These are phyloP conservation scores for Vicia villosa DNA, from an alignment of 306 rosid species.

Conservation along the genomic window DNA sequence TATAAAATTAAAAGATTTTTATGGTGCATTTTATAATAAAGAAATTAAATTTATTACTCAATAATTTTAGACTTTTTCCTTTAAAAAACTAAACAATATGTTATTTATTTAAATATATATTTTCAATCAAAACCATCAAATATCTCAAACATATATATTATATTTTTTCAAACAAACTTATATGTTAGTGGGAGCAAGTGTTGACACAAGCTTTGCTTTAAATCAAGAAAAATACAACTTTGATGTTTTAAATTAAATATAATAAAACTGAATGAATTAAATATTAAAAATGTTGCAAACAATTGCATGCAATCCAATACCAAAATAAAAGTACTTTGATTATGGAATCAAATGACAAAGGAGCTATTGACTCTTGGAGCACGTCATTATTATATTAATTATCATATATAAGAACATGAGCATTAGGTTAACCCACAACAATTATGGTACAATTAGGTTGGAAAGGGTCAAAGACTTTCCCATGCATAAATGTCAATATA, in stretches of 20 bases:
- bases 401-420: conserved; percentile 15
- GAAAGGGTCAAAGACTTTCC: conserved; percentile 35
- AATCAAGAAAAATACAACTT: not conserved
- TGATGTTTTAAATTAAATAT: not conserved
- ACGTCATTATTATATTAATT: not conserved
- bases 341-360: conserved; percentile 8
- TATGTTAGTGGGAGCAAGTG: too few relatives aligned
- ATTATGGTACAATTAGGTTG: conserved; percentile 36
- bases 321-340: not conserved
- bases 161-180: too few relatives aligned
- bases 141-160: too few relatives aligned
- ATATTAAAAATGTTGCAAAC: not conserved
- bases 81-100: too few relatives aligned
- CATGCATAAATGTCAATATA: conserved; percentile 23
- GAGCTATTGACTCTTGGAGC: conserved; percentile 18
- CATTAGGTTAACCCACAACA: conserved; percentile 38
- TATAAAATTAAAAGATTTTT: too few relatives aligned
- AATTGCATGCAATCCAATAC: conserved; percentile 24
- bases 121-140: too few relatives aligned
- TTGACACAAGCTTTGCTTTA: too few relatives aligned
- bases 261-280: not conserved
- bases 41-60: too few relatives aligned
- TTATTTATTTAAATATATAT: too few relatives aligned
- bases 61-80: too few relatives aligned
- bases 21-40: too few relatives aligned